Evolutionary conservation across 768 basidiomycete genomes (phyloP).

Genomic region (Phlebiopsis flavidoalba): DNA sequence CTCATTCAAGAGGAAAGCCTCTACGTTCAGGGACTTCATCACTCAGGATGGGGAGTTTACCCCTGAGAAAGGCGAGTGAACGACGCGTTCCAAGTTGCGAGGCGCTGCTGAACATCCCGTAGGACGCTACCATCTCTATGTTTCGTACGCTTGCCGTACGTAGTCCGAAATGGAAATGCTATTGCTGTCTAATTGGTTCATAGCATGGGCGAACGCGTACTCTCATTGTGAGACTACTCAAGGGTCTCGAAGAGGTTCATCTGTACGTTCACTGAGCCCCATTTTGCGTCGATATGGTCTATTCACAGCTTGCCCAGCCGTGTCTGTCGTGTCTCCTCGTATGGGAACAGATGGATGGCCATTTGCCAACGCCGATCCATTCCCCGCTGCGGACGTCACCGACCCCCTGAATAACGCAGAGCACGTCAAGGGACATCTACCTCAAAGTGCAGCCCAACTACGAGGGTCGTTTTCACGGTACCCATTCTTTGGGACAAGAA

Average conservation of each 20-base stretch:
- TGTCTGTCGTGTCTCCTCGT: constrained; percentile 70
- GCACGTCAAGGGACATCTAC: constrained; percentile 82
- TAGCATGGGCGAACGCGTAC: constrained; percentile 94
- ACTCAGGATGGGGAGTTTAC: constrained; percentile 54
- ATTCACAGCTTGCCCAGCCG: constrained; percentile 47
- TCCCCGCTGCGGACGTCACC: constrained; percentile 65
- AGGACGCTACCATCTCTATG: constrained; percentile 92
- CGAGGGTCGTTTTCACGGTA: constrained; percentile 75
- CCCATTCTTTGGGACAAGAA: constrained; percentile 95
- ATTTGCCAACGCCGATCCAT: constrained; percentile 65
- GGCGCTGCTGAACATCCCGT: not conserved
- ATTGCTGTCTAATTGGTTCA: not conserved
- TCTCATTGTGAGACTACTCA: constrained; percentile 84
- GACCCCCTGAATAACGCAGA: constrained; percentile 69
- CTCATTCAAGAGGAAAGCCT: constrained; percentile 53
- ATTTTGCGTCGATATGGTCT: not conserved
- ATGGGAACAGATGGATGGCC: constrained; percentile 88
- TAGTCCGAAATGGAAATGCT: not conserved
- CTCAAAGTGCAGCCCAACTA: constrained; percentile 70
- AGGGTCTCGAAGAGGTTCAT: constrained; percentile 77
- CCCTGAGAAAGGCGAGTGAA: constrained; percentile 65
- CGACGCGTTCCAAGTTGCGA: not conserved
- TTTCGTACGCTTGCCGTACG: constrained; percentile 83
- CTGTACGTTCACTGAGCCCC: not conserved
- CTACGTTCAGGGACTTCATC: constrained; percentile 52